Evolutionary conservation across 2,329 filamentous ascomycete species (phyloP), one percentile per base, ranked within the genome.

Genomic region (Claviceps quebecensis): DNA sequence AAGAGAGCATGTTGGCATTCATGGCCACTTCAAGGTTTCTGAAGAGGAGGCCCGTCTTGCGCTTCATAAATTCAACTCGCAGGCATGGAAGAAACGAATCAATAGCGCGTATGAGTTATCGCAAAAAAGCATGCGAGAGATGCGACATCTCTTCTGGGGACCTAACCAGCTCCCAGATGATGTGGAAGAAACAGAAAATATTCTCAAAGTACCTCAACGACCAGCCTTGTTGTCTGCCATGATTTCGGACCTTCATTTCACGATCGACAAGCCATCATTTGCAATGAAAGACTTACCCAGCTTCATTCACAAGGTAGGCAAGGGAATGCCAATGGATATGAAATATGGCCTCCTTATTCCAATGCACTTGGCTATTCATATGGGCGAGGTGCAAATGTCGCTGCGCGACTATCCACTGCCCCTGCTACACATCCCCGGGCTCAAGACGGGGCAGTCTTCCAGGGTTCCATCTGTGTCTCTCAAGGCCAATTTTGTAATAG

Each of bases 401-500:
- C 71, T 98, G 22, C 81, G 93, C 56, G 93, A 98, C 68, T 98
- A 98, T 62, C 94, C 94, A 8, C 72, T 98, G 22, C 93, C 94
- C 4, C 72, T 98, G 26, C 66, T 98, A 34, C 93, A 98, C 64
- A 86, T 98, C 19, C 93, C 94, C 0, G 77, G 84, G 0, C 78
- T 96, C 55, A 85, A 87, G 54, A 72, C 81, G 16, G 84, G 83
- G 0, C 91, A 97, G 63, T 87, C 89, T 1, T 78, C 84, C 5
- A 80, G 86, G 52, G 68, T 90, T 36, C 83, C 87, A n/a, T 85
- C 89, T 48, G 79, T 95, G 63, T 88, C 86, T 1, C 72, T 98
- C 50, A 85, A 81, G 58, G 86, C 90, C 1, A 87, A 98, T 61
- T 96, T 98, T 63, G 90, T 98, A 5, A 84, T 98, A 55, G 94